phyloP scores from a whole-genome alignment of 2,329 filamentous ascomycete species.

The Aspergillus novofumigatus region DNA sequence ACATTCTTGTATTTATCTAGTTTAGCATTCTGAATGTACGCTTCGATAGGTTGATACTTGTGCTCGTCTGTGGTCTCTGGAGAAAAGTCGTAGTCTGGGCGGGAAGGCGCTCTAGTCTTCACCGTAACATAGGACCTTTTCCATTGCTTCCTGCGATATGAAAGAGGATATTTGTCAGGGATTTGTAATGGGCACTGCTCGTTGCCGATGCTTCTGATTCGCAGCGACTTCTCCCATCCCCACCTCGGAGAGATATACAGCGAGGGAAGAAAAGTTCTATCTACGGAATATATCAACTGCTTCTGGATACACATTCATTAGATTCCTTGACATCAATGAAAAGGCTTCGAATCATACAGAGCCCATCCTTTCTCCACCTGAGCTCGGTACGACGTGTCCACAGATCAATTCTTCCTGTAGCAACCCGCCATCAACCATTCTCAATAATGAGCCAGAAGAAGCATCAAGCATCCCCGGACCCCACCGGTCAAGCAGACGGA shows the following conservation, averaged over 20 bases:
- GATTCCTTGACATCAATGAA: background rate
- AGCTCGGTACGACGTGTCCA: background rate
- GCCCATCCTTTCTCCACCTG: background rate
- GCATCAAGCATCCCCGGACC: background rate
- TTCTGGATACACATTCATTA: background rate
- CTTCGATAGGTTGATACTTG: background rate
- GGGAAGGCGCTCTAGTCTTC: too few relatives aligned
- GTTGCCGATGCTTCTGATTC: background rate
- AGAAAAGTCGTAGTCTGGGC: background rate
- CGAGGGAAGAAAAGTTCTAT: background rate
- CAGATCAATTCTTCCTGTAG: background rate
- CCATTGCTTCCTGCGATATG: too few relatives aligned
- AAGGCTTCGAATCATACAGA: background rate
- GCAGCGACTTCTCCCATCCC: background rate
- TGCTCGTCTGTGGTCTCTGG: background rate
- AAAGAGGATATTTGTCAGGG: background rate
- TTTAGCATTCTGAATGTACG: background rate
- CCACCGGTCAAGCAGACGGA: background rate
- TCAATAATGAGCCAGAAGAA: background rate
- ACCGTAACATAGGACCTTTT: too few relatives aligned
- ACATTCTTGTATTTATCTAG: constrained; percentile 24
- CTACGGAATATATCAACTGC: background rate
- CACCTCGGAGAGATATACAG: background rate
- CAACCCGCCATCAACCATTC: background rate
- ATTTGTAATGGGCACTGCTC: background rate